Conservation (phyloP, 2,329 filamentous ascomycete genomes). For the Chaetomium olivaceum region DNA sequence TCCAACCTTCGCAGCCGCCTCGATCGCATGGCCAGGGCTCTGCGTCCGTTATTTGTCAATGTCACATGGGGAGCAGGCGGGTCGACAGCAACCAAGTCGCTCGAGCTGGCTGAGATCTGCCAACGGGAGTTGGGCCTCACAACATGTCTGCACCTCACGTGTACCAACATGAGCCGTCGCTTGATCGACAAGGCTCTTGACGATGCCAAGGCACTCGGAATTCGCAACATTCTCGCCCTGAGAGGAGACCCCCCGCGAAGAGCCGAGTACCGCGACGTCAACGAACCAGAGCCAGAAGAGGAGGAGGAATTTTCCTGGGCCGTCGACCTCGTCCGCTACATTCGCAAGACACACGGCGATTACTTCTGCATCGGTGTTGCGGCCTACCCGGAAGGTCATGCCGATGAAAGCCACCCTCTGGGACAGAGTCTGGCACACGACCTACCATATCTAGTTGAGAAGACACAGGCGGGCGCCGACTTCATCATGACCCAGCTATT, state of each 20-base stretch:
- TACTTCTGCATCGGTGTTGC: constrained; percentile 97
- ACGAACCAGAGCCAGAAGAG: constrained; percentile 62
- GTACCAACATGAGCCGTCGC: constrained; percentile 91
- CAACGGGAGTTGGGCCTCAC: constrained; percentile 89
- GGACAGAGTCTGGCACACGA: constrained; percentile 73
- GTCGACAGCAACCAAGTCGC: constrained; percentile 84
- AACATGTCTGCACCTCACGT: constrained; percentile 93
- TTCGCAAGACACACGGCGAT: constrained; percentile 79
- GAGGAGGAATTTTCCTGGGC: constrained; percentile 86
- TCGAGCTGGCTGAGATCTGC: constrained; percentile 93
- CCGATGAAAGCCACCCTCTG: constrained; percentile 80
- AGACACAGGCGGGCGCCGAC: constrained; percentile 86
- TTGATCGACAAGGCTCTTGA: constrained; percentile 87
- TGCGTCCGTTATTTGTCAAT: constrained; percentile 91
- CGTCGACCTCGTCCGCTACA: constrained; percentile 85
- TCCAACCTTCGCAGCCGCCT: constrained; percentile 90
- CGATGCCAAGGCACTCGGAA: constrained; percentile 84
- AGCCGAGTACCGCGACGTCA: constrained; percentile 77
- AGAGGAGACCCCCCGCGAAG: constrained; percentile 87
- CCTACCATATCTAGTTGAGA: constrained; percentile 85
- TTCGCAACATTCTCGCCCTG: constrained; percentile 90
- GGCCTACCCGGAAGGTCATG: constrained; percentile 92
- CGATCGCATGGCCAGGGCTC: constrained; percentile 88
- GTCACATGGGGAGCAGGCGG: constrained; percentile 98
- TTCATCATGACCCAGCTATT: constrained; percentile 99